phyloP scores from a whole-genome alignment of 2,329 filamentous ascomycete species.

The Bimuria novae-zelandiae region DNA sequence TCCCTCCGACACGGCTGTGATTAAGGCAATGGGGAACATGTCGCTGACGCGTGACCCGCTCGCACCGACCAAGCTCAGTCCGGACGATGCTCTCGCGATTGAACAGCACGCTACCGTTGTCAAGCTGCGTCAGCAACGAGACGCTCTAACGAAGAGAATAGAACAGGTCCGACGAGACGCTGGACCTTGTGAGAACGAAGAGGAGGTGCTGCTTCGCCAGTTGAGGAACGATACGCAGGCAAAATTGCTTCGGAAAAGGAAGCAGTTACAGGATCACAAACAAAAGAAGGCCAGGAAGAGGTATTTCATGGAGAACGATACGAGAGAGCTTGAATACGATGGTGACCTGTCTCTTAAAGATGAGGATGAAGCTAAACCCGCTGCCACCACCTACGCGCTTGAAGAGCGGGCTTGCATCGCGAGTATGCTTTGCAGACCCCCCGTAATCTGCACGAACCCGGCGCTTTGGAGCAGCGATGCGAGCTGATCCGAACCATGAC shows the following conservation, averaged over 20 bases:
- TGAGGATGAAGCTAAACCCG: constrained; percentile 1
- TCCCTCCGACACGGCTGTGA: constrained; percentile 1
- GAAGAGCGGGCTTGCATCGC: constrained; percentile 1
- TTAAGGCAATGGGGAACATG: constrained; percentile 1
- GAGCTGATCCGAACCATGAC: constrained; percentile 1
- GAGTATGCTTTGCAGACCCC: not conserved
- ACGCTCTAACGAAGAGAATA: not conserved
- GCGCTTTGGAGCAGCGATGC: not conserved
- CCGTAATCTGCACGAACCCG: not conserved
- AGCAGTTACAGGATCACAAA: not conserved
- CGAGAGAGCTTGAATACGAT: not conserved
- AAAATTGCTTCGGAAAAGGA: not conserved
- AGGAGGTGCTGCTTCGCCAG: not conserved
- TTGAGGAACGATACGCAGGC: not conserved
- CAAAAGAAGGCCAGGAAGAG: not conserved
- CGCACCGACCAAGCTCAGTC: constrained; percentile 3
- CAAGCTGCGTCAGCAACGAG: not conserved
- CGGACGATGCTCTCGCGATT: not conserved
- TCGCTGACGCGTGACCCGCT: constrained; percentile 1
- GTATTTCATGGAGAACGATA: constrained; percentile 2
- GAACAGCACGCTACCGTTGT: not conserved
- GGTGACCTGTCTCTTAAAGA: not conserved
- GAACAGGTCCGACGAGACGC: not conserved
- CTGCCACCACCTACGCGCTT: not conserved
- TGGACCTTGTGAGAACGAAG: not conserved